Evolutionary conservation across 108 stramenopile genomes (phyloP).

Genomic region (Bacterosira constricta): DNA sequence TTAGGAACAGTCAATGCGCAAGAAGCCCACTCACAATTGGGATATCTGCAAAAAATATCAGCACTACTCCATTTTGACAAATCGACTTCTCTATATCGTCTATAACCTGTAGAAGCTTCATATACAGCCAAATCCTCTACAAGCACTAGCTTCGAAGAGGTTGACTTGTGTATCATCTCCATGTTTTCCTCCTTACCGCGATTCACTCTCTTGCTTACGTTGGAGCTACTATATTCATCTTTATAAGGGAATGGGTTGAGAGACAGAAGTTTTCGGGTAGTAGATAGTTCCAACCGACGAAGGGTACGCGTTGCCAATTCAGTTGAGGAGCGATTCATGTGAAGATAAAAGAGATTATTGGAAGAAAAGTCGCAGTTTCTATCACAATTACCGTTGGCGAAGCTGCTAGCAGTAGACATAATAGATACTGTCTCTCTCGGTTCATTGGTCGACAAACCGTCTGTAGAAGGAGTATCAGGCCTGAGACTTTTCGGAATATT

Average conservation of each 20-base stretch:
- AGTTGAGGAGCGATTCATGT: conserved; percentile 41
- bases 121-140: no score
- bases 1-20: conserved; percentile 15
- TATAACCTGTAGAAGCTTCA: no score
- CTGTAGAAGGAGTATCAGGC: no score
- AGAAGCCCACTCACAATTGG: background rate
- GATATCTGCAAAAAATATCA: conserved; percentile 4
- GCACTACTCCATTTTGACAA: conserved; percentile 18
- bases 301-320: conserved; percentile 32
- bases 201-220: background rate
- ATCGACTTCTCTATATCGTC: background rate
- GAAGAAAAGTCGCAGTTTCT: no score
- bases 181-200: conserved; percentile 5
- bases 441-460: no score
- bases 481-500: no score
- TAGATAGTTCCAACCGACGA: conserved; percentile 40
- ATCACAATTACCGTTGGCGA: no score
- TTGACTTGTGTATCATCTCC: background rate
- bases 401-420: background rate
- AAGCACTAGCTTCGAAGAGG: background rate
- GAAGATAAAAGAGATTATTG: conserved; percentile 25
- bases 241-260: no score
- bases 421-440: no score
- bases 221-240: background rate
- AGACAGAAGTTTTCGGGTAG: conserved; percentile 30